phyloP scores from a whole-genome alignment of 495 filamentous ascomycete species.

The Penicillium cosmopolitanum region DNA sequence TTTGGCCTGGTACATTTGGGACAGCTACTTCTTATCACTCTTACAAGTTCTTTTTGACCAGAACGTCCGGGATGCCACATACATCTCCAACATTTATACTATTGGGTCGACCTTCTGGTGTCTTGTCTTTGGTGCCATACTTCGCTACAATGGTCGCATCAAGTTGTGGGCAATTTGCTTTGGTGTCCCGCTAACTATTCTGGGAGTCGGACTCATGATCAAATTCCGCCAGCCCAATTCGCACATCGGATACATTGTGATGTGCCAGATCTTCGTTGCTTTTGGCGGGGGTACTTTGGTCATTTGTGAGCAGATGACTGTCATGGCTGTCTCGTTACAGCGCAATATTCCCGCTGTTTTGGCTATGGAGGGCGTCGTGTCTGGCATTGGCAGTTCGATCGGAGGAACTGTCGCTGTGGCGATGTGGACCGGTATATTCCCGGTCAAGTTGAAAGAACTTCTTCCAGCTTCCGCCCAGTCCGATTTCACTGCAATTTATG shows the following conservation, averaged over 20 bases:
- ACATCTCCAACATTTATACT: conserved; percentile 50
- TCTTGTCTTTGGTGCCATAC: conserved; percentile 53
- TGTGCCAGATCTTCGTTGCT: conserved; percentile 72
- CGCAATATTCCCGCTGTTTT: conserved; percentile 64
- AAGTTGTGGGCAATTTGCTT: conserved; percentile 50
- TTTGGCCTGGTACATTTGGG: conserved; percentile 47
- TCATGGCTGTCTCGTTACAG: conserved; percentile 64
- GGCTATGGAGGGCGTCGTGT: conserved; percentile 61
- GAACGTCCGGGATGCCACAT: conserved; percentile 53
- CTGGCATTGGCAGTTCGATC: conserved; percentile 63
- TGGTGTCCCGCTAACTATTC: conserved; percentile 58
- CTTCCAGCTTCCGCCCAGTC: conserved; percentile 48
- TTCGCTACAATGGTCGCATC: conserved; percentile 56
- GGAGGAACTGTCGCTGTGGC: conserved; percentile 61
- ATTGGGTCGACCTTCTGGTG: conserved; percentile 44
- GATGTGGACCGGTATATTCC: conserved; percentile 66
- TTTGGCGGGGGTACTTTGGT: conserved; percentile 59
- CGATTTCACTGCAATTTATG: conserved; percentile 54
- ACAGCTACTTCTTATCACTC: conserved; percentile 60
- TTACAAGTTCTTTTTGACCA: conserved; percentile 66
- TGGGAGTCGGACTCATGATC: conserved; percentile 59
- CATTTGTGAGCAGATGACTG: conserved; percentile 64
- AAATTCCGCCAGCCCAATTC: conserved; percentile 61
- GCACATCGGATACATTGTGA: conserved; percentile 63
- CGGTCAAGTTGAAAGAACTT: conserved; percentile 48